A percentile compares a stretch with the other conserved stretches of the same genome.
These are phyloP conservation scores for Trypanosoma lewisi DNA, from an alignment of 208 protist species.

Conservation along the genomic window DNA sequence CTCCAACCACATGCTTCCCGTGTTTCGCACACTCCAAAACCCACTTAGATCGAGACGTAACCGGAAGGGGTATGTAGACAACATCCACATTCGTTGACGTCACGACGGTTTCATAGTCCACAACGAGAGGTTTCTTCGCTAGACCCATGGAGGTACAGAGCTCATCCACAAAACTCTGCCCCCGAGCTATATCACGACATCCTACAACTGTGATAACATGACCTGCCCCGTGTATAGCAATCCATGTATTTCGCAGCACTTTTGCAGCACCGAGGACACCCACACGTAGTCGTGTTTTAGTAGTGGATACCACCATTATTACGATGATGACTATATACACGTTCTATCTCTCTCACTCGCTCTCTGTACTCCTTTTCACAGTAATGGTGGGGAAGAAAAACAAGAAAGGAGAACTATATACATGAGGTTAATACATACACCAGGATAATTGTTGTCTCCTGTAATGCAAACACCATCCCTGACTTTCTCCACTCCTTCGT, in stretches of 20 bases:
- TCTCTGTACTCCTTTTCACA: background rate
- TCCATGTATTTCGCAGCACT: constrained; percentile 37
- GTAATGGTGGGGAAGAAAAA: too few relatives aligned
- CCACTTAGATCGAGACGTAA: constrained; percentile 44
- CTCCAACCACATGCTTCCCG: constrained; percentile 71
- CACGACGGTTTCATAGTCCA: constrained; percentile 55
- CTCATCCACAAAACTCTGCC: constrained; percentile 27
- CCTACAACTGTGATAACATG: constrained; percentile 43
- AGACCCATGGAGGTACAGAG: constrained; percentile 3
- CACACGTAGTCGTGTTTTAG: constrained; percentile 30
- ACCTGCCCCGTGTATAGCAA: constrained; percentile 41
- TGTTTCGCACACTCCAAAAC: constrained; percentile 47
- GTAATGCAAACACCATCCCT: too few relatives aligned
- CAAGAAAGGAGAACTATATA: background rate
- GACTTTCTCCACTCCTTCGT: too few relatives aligned
- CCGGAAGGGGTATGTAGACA: constrained; percentile 73
- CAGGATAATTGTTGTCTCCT: too few relatives aligned
- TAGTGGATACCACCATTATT: background rate
- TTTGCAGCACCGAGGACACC: constrained; percentile 51
- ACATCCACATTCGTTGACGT: constrained; percentile 47
- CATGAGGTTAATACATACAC: too few relatives aligned
- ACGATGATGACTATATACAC: background rate
- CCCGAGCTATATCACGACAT: constrained; percentile 36
- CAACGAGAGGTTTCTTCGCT: constrained; percentile 24
- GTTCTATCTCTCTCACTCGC: background rate